Base-by-base conservation (phyloP, 106 monocot species). In the Apostasia ramifera region DNA sequence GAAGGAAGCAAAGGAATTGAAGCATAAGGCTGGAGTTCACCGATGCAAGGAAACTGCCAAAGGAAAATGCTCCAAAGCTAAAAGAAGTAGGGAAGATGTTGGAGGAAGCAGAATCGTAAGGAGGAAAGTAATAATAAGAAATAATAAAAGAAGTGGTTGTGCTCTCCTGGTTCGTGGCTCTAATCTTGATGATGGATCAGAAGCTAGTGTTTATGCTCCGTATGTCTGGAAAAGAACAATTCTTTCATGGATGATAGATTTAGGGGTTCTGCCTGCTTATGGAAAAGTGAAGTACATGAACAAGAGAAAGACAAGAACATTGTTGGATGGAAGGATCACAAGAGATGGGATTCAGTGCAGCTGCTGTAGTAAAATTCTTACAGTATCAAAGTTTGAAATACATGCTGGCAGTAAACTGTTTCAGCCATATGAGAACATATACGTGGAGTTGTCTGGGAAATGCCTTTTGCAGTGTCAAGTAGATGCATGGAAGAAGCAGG, bases 381-480 rank as follows among this genome's bases (percentile, higher is more conserved):
- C 79, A 3, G 69, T 87, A 44, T 74, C 78, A 44, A 77, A 79
- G 53, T 97, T 97, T 74, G 95, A 89, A 70, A 59, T 84, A 71
- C 95, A 97, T 92, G 78, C 92, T 69, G 95, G 92, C 40, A 86
- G 89, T 77, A 86, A 87, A 82, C 55, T 78, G 78, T 38, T 66
- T 8, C 82, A 81, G 49, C 80, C 92, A 14, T 92, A 81, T 59
- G 58, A 78, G 53, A 89, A 89, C 59, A 87, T 92, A 64, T 79
- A 68, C 61, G 67, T 97, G 39, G 78, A 84, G 59, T 70, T 70
- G 26, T 46, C 70, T 40, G 81, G 79, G 11, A 8, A 71, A 11
- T 83, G 89, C 40, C 80, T 97, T 37, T 66, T 86, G 52, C 76
- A 89, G 69, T 87, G 95, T 44, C 83, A 76, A 70, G 41, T 84